Evolutionary conservation across 176 grass and related monocot genomes (phyloP), one percentile per base, ranked within the genome.

Genomic region (Aegilops bicornis): DNA sequence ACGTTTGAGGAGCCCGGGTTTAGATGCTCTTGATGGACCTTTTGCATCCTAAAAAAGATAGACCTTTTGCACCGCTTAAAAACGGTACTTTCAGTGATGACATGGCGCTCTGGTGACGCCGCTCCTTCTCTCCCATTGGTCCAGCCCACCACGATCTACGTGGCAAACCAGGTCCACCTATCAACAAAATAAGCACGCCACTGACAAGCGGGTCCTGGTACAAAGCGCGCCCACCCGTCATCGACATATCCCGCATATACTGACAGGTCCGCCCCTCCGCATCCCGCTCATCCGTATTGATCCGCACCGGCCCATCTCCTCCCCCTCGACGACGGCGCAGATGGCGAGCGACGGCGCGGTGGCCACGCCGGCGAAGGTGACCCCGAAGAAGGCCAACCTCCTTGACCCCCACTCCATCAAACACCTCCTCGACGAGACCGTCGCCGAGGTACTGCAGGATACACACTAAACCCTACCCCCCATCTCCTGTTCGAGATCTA

Each of bases 371-470:
- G 62, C 81, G 62, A 91, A 91, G 81, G 76, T 22, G 76, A 88
- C 63, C 66, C 90, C 86, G 10, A 95, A 92, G 91, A 95, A 95
- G 90, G 85, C 86, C 4, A 95, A 95, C 75, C 90, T 95, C 27
- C 86, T 95, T 1, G 90, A 95, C 66, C 93, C 91, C 54, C 80
- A 92, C 78, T 92, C 93, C 76, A 95, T 95, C 90, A 95, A 92
- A 82, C 90, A 95, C 82, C 86, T 92, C 73, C 93, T 95, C 71
- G 93, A 95, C 72, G 93, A 95, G 86, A 87, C 93, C 90, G 84
- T 91, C 86, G 64, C 90, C 40, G 93, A 95, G 79, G 93, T 92
- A 77, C 83, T 3, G 71, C 22, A 9, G 24, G 8, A 31, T 30
- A 17, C 31, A 45, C 69, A 13, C 74, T 85, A 69, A 56, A 35